A percentile compares a stretch with the other conserved stretches of the same genome.
Evolutionary conservation across 2,329 filamentous ascomycete species (phyloP).

Genomic region (Talaromyces rugulosus): DNA sequence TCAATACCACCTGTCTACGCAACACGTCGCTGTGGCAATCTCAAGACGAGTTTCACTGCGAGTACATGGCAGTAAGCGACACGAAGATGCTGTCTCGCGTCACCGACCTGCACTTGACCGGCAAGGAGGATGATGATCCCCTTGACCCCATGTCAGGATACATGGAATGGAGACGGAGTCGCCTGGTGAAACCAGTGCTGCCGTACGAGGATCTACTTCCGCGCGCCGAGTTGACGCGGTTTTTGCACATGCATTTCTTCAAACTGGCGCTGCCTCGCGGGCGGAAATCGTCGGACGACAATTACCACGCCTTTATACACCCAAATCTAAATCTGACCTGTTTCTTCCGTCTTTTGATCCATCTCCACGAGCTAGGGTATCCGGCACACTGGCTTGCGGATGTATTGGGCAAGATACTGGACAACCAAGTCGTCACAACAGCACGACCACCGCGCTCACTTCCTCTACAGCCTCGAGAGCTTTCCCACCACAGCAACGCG

Average conservation of each 20-base stretch:
- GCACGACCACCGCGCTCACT: conserved; percentile 7
- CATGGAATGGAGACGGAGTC: conserved; percentile 7
- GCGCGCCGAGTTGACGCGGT: conserved; percentile 10
- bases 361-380: conserved; percentile 13
- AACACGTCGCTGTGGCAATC: not conserved
- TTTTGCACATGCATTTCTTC: conserved; percentile 6
- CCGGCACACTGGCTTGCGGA: conserved; percentile 14
- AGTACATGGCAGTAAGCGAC: not conserved
- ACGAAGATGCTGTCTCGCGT: conserved; percentile 3
- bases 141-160: not conserved
- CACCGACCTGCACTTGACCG: conserved; percentile 5
- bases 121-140: not conserved
- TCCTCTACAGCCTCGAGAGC: conserved; percentile 7
- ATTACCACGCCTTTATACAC: not conserved
- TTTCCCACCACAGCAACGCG: not conserved
- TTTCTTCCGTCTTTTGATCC: conserved; percentile 13
- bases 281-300: not conserved
- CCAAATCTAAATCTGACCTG: conserved; percentile 3
- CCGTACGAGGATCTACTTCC: conserved; percentile 9
- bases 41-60: not conserved
- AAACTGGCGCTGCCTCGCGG: conserved; percentile 5
- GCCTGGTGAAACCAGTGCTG: not conserved
- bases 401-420: conserved; percentile 9
- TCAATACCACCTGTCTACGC: conserved; percentile 1
- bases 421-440: conserved; percentile 3